These are phyloP conservation scores for Myxozyma udenii DNA, from an alignment of 805 yeast genomes.

Conservation along the genomic window DNA sequence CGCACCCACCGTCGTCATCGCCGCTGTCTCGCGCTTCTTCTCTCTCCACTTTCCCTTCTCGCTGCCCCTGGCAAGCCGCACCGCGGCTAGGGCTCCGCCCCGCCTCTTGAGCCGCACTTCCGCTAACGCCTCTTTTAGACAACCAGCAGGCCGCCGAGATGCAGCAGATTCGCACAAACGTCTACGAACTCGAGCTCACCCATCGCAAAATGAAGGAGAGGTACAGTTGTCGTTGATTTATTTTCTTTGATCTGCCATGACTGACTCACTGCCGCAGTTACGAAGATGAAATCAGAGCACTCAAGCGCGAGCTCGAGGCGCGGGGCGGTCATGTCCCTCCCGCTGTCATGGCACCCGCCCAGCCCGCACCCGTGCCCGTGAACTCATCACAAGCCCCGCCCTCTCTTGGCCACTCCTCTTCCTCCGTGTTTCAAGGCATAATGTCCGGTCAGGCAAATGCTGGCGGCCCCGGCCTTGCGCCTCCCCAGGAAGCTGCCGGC, in stretches of 20 bases:
- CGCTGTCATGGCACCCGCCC: conserved; percentile 33
- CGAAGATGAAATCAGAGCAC: conserved; percentile 83
- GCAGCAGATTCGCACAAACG: conserved; percentile 90
- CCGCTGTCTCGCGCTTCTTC: background rate
- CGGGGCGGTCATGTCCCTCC: conserved; percentile 60
- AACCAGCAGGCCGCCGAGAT: conserved; percentile 90
- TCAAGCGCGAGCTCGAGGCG: conserved; percentile 80
- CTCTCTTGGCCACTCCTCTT: conserved; percentile 34
- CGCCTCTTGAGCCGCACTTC: background rate
- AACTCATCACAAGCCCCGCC: conserved; percentile 28
- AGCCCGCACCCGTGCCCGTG: conserved; percentile 11
- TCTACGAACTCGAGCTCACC: conserved; percentile 88
- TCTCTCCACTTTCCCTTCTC: no score
- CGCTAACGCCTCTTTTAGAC: conserved; percentile 36
- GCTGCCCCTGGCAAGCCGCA: background rate
- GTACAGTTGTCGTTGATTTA: no score
- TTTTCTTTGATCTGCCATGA: no score
- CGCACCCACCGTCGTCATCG: background rate
- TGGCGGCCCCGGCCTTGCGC: conserved; percentile 31
- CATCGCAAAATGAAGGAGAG: conserved; percentile 94
- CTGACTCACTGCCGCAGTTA: no score
- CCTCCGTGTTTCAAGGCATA: conserved; percentile 37
- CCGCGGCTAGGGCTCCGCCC: no score
- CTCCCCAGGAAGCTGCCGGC: conserved; percentile 32
- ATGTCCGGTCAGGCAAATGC: conserved; percentile 37